phyloP scores from a whole-genome alignment of 2,329 filamentous ascomycete species.

The Aureobasidium uvarum region DNA sequence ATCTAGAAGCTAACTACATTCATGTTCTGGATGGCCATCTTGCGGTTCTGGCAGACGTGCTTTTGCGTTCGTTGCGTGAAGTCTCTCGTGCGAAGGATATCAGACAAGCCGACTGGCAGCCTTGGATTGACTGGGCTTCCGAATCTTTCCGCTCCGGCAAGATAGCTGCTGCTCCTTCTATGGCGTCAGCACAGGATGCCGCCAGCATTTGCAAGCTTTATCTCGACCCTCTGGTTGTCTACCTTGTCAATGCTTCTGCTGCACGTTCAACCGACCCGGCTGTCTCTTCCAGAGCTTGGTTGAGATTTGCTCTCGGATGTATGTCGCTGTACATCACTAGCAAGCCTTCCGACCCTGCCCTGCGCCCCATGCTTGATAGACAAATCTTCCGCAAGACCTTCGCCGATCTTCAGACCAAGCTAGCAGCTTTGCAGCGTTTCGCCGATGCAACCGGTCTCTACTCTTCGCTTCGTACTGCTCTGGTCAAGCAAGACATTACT shows the following conservation, averaged over 20 bases:
- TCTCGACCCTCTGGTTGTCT: slow-evolving; percentile 8
- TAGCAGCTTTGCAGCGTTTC: slow-evolving; percentile 63
- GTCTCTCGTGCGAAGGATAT: slow-evolving; percentile 30
- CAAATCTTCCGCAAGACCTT: slow-evolving; percentile 58
- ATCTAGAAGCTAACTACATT: slow-evolving; percentile 33
- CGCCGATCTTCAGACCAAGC: slow-evolving; percentile 54
- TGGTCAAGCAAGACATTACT: slow-evolving; percentile 51
- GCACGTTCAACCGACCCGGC: not conserved
- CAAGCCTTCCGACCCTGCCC: slow-evolving; percentile 76
- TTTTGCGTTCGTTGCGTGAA: slow-evolving; percentile 34
- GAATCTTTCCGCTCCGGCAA: not conserved
- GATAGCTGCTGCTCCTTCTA: not conserved
- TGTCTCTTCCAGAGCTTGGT: slow-evolving; percentile 56
- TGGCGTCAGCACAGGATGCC: slow-evolving; percentile 5
- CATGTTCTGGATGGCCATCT: slow-evolving; percentile 32
- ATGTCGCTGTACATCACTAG: slow-evolving; percentile 83
- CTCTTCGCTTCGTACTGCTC: slow-evolving; percentile 63
- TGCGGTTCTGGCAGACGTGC: slow-evolving; percentile 35
- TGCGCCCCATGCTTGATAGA: slow-evolving; percentile 62
- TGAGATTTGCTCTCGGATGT: slow-evolving; percentile 70
- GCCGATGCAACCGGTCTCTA: slow-evolving; percentile 68
- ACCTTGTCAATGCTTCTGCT: slow-evolving; percentile 14
- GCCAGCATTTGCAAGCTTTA: slow-evolving; percentile 16
- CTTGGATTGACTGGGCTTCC: slow-evolving; percentile 18
- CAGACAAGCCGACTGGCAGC: slow-evolving; percentile 19